Evolutionary conservation across 2,329 filamentous ascomycete species (phyloP), one percentile per base, ranked within the genome.

Genomic region (Colletotrichum sublineola): DNA sequence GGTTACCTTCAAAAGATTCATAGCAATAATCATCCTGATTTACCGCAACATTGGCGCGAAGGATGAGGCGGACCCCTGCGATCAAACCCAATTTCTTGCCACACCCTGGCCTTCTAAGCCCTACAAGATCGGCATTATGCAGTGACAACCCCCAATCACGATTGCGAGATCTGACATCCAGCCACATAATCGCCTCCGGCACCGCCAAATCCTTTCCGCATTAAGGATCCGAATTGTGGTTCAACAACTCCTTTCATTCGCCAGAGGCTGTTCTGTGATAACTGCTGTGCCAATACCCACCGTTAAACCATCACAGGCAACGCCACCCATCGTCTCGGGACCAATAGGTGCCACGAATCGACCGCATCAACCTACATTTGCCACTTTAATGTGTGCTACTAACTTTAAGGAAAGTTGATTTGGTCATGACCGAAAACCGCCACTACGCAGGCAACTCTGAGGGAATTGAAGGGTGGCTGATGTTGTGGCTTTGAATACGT

Each of bases 111-210:
- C 46, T 33, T 46, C 24, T 40, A 29, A 15, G 7, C 46, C 42
- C 46, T 33, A 50, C 15, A n/a, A 55, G 69, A 72, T 72, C 69
- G 69, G 48, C 69, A 50, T n/a, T 14, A 11, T 52, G 57, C 57
- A 71, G 57, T 33, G 36, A 18, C 7, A 18, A 20, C 15, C 9
- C n/a, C 65, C 68, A 71, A 71, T 71, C 36, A 31, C 12, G 18
- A 15, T 29, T 9, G 33, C n/a, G 11, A 44, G 46, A 52, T 33
- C 44, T 57, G 52, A 46, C 58, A 46, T 46, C 31, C 52, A 57
- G 33, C 24, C 33, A 50, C 56, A 44, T 31, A 58, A 63, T 71
- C 68, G 58, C n/a, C 65, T 38, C 33, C 14, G 44, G 31, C 50
- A 52, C 36, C 38, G 38, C 38, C 68, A 58, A 33, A 38, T 53